Base-by-base conservation (phyloP, 1,284 basidiomycete species). In the Athelia sp. region DNA sequence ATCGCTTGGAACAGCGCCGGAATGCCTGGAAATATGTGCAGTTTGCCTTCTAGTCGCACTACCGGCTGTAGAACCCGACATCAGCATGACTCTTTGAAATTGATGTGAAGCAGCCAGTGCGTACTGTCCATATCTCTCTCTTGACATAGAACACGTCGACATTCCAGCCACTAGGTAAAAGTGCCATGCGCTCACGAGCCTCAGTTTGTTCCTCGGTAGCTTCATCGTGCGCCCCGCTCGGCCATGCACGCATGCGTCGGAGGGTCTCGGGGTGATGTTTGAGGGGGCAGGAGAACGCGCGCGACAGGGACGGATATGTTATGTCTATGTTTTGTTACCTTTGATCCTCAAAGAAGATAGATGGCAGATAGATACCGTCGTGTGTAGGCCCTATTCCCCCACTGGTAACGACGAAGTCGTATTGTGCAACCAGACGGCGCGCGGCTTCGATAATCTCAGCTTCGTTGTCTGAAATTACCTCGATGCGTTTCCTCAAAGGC, bases 21-120 rank as follows among this genome's bases (percentile, higher is more conserved):
- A 47, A 96, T 92, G n/a, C 93, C 93, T 0, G 93, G 93, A 65
- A 96, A 86, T 19, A 96, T 74, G 66, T 90, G 95, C 2, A 96
- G 73, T 70, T 90, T 94, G 15, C 88, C 88, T 54, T 78, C 79
- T 9, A 96, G 73, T 18, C 92, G 76, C 1, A 93, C 82, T 1
- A 95, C 89, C 18, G 93, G 93, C 87, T 89, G 56, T 6, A 43
- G 4, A 35, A 2, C n/a, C n/a, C n/a, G n/a, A 17, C 36, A 40
- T 17, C 19, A 40, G n/a, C n/a, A n/a, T n/a, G n/a, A n/a, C n/a
- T n/a, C n/a, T n/a, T n/a, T n/a, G n/a, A n/a, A n/a, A n/a, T n/a
- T n/a, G n/a, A n/a, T n/a, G n/a, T 24, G 31, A n/a, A 13, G n/a
- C 38, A 18, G 32, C 46, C 13, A 35, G 22, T 32, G 71, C 79